Percentiles rank a stretch among this genome's conserved stretches.
Evolutionary conservation across 257 asterid species (phyloP).

Genomic region (Nicotiana attenuata): DNA sequence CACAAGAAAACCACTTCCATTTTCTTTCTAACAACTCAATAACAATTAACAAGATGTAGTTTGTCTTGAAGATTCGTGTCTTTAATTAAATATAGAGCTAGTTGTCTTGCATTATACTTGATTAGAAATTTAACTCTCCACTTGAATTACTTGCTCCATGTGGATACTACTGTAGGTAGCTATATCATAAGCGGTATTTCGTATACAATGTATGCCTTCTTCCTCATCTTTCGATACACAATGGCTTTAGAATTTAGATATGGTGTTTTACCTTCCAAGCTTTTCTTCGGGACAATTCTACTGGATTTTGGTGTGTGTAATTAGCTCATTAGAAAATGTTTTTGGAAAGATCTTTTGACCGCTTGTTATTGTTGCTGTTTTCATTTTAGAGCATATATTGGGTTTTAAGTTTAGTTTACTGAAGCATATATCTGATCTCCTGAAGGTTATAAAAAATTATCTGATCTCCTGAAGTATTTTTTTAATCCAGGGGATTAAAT

Average conservation of each 20-base stretch:
- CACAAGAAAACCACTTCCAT: neutral
- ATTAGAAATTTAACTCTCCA: too few species aligned
- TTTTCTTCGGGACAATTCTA: neutral
- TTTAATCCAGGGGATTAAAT: slow-evolving; percentile 73
- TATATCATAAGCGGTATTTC: neutral
- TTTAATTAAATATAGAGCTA: neutral
- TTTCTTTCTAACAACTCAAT: neutral
- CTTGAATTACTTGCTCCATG: neutral
- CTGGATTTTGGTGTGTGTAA: neutral
- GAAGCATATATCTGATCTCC: neutral
- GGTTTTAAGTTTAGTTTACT: neutral
- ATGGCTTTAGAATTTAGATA: neutral
- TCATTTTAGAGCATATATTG: neutral
- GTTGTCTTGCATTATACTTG: neutral
- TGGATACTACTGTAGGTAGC: neutral
- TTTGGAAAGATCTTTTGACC: neutral
- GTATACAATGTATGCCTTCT: neutral
- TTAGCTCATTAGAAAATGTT: neutral
- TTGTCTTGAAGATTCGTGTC: neutral
- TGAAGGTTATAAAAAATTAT: too few species aligned
- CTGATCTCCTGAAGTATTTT: neutral
- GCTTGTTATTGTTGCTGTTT: neutral
- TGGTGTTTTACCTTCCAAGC: neutral
- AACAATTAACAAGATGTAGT: neutral
- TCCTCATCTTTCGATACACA: neutral